phyloP scores from a whole-genome alignment of 2,329 filamentous ascomycete genomes.

The Pseudocercospora cruenta region DNA sequence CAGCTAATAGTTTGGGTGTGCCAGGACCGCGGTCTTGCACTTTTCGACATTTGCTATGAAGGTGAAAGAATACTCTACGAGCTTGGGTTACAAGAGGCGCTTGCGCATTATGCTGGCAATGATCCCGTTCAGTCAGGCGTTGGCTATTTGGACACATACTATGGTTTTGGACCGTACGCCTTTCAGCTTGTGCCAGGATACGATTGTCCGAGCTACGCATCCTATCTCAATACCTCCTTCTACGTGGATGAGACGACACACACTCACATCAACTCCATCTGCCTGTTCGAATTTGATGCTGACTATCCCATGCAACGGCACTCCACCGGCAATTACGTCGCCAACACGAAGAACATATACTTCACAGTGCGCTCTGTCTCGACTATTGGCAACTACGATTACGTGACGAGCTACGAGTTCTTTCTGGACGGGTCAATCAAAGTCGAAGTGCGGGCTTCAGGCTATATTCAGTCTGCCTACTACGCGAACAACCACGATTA shows the following conservation, averaged over 20 bases:
- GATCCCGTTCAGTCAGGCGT: conserved; percentile 54
- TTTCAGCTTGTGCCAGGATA: conserved; percentile 54
- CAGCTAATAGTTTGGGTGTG: not conserved
- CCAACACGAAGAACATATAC: conserved; percentile 50
- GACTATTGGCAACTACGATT: conserved; percentile 59
- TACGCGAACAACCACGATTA: conserved; percentile 52
- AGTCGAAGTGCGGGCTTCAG: conserved; percentile 55
- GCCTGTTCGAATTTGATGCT: conserved; percentile 57
- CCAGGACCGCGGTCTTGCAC: conserved; percentile 51
- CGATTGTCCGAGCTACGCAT: conserved; percentile 57
- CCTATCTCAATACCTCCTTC: conserved; percentile 55
- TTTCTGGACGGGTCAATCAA: conserved; percentile 55
- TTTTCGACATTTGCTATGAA: conserved; percentile 59
- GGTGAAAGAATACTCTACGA: conserved; percentile 61
- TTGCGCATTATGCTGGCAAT: conserved; percentile 56
- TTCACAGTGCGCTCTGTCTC: conserved; percentile 52
- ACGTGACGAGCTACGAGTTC: conserved; percentile 55
- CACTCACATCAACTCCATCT: conserved; percentile 56
- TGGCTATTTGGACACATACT: conserved; percentile 53
- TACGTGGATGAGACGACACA: conserved; percentile 50
- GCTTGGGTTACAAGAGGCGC: conserved; percentile 58
- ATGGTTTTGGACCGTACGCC: conserved; percentile 53
- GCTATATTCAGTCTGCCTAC: conserved; percentile 58
- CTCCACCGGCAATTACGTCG: conserved; percentile 44
- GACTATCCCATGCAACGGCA: conserved; percentile 58